Evolutionary conservation across 2,329 filamentous ascomycete species (phyloP), one percentile per base, ranked within the genome.

Genomic region (Scortechinia acanthostroma): DNA sequence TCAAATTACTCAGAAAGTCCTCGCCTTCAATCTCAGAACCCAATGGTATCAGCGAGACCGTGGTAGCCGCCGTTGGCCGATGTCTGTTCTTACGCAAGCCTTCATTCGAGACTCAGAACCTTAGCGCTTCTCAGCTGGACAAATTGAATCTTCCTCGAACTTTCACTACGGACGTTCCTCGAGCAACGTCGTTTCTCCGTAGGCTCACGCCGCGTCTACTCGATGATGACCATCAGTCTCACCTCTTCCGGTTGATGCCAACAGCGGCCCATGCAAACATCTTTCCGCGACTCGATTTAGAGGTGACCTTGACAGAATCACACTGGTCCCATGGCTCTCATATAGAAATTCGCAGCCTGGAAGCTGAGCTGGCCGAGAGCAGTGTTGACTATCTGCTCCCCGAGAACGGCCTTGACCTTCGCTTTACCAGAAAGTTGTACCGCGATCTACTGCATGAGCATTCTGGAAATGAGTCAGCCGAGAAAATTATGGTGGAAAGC

Each of bases 311-410:
- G 4, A 51, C 47, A n/a, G 21, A 28, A 33, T 21, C 21, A 14
- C 21, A 35, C n/a, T 17, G 13, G 25, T 22, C 22, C 16, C 25
- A 25, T 58, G 19, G n/a, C n/a, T n/a, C n/a, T n/a, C n/a, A n/a
- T n/a, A n/a, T n/a, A n/a, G 47, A 49, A 3, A 35, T 67, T n/a
- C 51, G 47, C 22, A 58, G 52, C 25, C 52, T 58, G 22, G 61
- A 57, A 40, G 54, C 56, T 2, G 49, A 65, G 22, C 22, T 59
- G 4, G 25, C 47, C n/a, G 55, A 59, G 22, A 58, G 49, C 43
- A 56, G 52, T 28, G 55, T 62, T 15, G 63, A 67, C 45, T 62
- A 64, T 47, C 53, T 67, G 22, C 52, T 67, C 14, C 64, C 64
- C 1, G 63, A 66, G 46, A 58, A 55, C 21, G 50, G 57, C 2